phyloP scores from a whole-genome alignment of 306 rosid species.

The Quercus alba region DNA sequence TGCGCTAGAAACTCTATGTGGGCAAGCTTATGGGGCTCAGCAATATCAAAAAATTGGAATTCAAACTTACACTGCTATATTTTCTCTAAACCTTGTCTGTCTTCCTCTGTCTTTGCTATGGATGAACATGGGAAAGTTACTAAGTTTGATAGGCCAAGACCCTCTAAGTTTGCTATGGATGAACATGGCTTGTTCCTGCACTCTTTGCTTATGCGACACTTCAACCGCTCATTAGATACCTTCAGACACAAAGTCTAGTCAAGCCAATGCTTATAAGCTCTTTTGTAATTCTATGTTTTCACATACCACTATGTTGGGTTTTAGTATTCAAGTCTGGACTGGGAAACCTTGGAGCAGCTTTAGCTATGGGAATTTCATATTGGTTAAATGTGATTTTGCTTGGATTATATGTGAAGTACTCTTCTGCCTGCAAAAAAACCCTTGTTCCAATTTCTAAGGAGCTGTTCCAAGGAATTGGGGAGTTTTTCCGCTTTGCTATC shows the following conservation, averaged over 20 bases:
- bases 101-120: slow-evolving; percentile 57
- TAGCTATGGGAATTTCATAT: slow-evolving; percentile 59
- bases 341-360: slow-evolving; percentile 61
- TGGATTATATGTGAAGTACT: slow-evolving; percentile 43
- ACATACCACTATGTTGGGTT: slow-evolving; percentile 59
- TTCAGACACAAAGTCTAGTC: slow-evolving; percentile 65
- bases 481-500: slow-evolving; percentile 57
- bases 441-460: slow-evolving; percentile 52
- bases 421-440: slow-evolving; percentile 47
- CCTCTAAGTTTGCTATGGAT: no score
- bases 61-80: slow-evolving; percentile 54
- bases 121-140: slow-evolving; percentile 56
- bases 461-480: slow-evolving; percentile 48
- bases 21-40: slow-evolving; percentile 61
- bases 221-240: slow-evolving; percentile 58
- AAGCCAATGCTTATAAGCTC: slow-evolving; percentile 58
- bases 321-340: slow-evolving; percentile 57
- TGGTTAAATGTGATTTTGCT: slow-evolving; percentile 66
- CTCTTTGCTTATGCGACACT: slow-evolving; percentile 65
- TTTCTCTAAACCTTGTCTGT: slow-evolving; percentile 52
- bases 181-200: slow-evolving; percentile 76
- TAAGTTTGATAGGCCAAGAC: slow-evolving; percentile 70
- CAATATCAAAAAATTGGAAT: slow-evolving; percentile 45
- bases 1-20: slow-evolving; percentile 57
- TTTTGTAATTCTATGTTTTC: slow-evolving; percentile 37